Evolutionary conservation across 495 filamentous ascomycete genomes (phyloP).

Genomic region (Aspergillus taichungensis): DNA sequence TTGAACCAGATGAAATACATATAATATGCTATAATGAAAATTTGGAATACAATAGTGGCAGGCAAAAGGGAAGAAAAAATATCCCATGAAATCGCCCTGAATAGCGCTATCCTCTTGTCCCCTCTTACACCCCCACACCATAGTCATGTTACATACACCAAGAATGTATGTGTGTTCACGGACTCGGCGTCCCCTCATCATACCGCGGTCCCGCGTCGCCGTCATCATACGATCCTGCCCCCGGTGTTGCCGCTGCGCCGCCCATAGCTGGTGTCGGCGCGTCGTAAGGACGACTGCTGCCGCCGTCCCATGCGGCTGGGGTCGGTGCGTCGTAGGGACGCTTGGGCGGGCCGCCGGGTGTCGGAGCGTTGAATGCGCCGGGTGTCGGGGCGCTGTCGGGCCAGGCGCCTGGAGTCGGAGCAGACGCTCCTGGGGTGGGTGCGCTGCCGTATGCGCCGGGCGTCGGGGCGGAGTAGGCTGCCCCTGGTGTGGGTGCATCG

Average conservation of each 20-base stretch:
- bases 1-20: no score
- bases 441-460: conserved; percentile 45
- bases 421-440: conserved; percentile 64
- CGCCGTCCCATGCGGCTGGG: conserved; percentile 47
- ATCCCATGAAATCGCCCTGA: background rate
- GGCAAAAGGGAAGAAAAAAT: background rate
- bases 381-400: conserved; percentile 57
- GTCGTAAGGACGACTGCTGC: conserved; percentile 49
- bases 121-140: background rate
- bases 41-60: no score
- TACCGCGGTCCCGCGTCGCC: conserved; percentile 52
- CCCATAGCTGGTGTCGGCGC: conserved; percentile 76
- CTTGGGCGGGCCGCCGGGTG: conserved; percentile 36
- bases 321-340: conserved; percentile 49
- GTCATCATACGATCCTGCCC: conserved; percentile 47
- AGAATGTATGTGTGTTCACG: conserved; percentile 14
- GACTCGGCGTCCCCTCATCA: conserved; percentile 45
- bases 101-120: background rate
- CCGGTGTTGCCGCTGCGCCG: conserved; percentile 62
- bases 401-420: conserved; percentile 70
- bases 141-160: background rate
- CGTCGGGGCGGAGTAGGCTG: conserved; percentile 45
- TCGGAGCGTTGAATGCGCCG: conserved; percentile 54
- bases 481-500: conserved; percentile 74
- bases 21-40: no score